A percentile compares a stretch with the other conserved stretches of the same genome.
phyloP scores from a whole-genome alignment of 1,284 basidiomycete genomes.

The Leccinum subatratum region DNA sequence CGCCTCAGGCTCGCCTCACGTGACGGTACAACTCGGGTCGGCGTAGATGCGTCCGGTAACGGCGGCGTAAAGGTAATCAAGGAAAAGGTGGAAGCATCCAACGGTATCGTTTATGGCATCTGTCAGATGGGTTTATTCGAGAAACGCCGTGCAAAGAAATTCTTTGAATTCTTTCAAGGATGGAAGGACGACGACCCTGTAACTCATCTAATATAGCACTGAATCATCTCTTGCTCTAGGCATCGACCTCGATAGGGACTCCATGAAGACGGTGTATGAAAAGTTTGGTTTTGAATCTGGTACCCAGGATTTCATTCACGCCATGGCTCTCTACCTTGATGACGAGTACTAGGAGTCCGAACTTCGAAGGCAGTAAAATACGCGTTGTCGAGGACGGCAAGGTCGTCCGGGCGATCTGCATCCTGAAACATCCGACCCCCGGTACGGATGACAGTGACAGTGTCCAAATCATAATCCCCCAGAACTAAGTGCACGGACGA shows the following conservation, averaged over 20 bases:
- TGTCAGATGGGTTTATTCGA: slow-evolving; percentile 99
- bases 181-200: slow-evolving; percentile 94
- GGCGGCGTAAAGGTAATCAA: slow-evolving; percentile 65
- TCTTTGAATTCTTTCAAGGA: slow-evolving; percentile 95
- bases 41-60: slow-evolving; percentile 68
- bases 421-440: slow-evolving; percentile 97
- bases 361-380: slow-evolving; percentile 77
- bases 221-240: slow-evolving; percentile 43
- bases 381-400: slow-evolving; percentile 90
- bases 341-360: slow-evolving; percentile 77
- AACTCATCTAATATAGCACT: slow-evolving; percentile 72
- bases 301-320: slow-evolving; percentile 99
- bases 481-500: slow-evolving; percentile 93
- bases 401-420: slow-evolving; percentile 95
- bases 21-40: slow-evolving; percentile 54
- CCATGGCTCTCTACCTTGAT: slow-evolving; percentile 97
- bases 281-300: slow-evolving; percentile 97
- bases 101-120: slow-evolving; percentile 80
- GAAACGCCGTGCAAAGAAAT: slow-evolving; percentile 97
- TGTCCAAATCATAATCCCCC: slow-evolving; percentile 97
- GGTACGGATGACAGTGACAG: slow-evolving; percentile 95
- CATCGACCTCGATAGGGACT: slow-evolving; percentile 79
- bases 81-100: slow-evolving; percentile 52
- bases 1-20: slow-evolving; percentile 61
- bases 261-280: slow-evolving; percentile 91